Evolutionary conservation across 306 rosid species (phyloP), one percentile per base, ranked within the genome.

Genomic region (Alnus glutinosa): DNA sequence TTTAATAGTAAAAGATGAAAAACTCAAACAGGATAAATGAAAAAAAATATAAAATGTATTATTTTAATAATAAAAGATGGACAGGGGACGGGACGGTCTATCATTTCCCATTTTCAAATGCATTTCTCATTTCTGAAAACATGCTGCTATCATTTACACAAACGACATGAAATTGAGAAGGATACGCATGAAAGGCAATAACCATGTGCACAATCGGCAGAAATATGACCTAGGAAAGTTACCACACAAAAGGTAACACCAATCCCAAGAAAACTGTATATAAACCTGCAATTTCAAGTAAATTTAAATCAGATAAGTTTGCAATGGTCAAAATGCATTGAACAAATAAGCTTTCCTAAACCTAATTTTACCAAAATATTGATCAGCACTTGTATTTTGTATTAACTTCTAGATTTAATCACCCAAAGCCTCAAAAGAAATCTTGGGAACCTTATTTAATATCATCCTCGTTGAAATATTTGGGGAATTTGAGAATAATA

Each of bases 141-240:
- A 9, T 19, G 64, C 5, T 58, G 7, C 19, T 52, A 19, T 58
- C 13, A 62, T 32, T 13, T 30, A 37, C 18, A 4, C 2, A 32
- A 32, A 62, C 7, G 9, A 62, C 4, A 19, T 47, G 50, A 44
- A 47, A 19, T 5, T 32, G 50, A 28, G 57, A 78, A 86, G 89
- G 87, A 86, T 83, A 86, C 89, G 36, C 69, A 83, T 55, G 84
- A 83, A 66, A 86, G 89, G 80, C 83, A 83, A 69, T 70, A 75
- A 1, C 83, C 85, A 73, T 82, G 66, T 9, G 63, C 68, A 32
- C 34, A 55, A 15, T 55, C 74, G 7, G 87, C 85, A 59, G 89
- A 84, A 51, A 78, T 34, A 62, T 81, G 86, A 34, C 89, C 89
- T 12, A 83, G 49, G 51, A 75, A 73, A 8, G 87, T 55, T 72